Conservation (phyloP, 1,139 yeast species). For the Yamadazyma aaseri region DNA sequence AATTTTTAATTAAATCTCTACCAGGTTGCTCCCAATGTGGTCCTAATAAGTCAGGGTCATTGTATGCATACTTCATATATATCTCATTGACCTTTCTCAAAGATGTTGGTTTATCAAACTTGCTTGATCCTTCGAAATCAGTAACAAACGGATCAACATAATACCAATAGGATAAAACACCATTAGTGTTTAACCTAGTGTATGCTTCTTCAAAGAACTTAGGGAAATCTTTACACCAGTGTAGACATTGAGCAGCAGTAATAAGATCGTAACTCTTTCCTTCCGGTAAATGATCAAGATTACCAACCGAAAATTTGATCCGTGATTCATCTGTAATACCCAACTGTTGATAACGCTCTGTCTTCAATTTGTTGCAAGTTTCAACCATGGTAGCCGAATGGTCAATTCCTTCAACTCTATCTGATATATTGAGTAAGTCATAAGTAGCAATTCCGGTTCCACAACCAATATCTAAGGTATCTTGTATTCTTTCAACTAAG, state of each 20-base stretch:
- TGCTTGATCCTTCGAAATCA: conserved; percentile 20
- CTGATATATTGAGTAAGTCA: conserved; percentile 30
- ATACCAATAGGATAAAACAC: conserved; percentile 44
- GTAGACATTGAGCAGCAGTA: conserved; percentile 48
- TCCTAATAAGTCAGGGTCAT: conserved; percentile 35
- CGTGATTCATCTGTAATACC: conserved; percentile 25
- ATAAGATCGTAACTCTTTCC: conserved; percentile 32
- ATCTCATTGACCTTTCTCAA: conserved; percentile 24
- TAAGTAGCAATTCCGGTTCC: conserved; percentile 40
- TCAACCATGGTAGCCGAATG: conserved; percentile 32
- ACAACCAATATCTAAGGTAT: conserved; percentile 37
- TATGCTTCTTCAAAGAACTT: conserved; percentile 29
- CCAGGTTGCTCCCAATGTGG: conserved; percentile 51
- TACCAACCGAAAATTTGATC: conserved; percentile 32
- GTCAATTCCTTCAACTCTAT: conserved; percentile 31
- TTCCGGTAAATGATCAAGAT: conserved; percentile 33
- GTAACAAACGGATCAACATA: conserved; percentile 42
- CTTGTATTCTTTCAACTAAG: conserved; percentile 14
- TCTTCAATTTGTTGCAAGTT: conserved; percentile 26
- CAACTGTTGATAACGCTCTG: conserved; percentile 23
- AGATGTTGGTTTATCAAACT: conserved; percentile 15
- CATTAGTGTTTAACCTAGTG: conserved; percentile 33
- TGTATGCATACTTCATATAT: conserved; percentile 35
- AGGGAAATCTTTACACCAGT: conserved; percentile 43
- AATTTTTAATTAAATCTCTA: conserved; percentile 29